phyloP scores from a whole-genome alignment of 139 green algal species.

The Chlorella vulgaris region DNA sequence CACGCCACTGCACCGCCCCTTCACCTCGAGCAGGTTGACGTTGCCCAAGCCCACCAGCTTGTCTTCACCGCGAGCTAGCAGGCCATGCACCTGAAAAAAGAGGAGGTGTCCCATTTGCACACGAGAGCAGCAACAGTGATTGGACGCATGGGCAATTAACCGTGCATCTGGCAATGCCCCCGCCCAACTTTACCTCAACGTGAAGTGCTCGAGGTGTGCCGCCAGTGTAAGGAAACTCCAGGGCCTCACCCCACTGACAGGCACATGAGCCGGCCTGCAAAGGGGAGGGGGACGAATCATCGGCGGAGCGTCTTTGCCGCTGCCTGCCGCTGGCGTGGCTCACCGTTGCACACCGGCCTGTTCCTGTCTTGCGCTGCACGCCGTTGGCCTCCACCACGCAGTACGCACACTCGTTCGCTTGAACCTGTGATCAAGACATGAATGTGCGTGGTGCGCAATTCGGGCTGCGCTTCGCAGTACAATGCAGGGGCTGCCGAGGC shows the following conservation, averaged over 20 bases:
- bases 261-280: neutral
- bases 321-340: neutral
- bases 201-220: slow-evolving; percentile 1
- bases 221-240: slow-evolving; percentile 13
- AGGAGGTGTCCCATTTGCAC: neutral
- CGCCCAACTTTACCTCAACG: neutral
- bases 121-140: neutral
- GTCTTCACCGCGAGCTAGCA: slow-evolving; percentile 1
- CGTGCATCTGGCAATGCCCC: no score
- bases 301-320: neutral
- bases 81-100: slow-evolving; percentile 11
- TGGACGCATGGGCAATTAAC: neutral
- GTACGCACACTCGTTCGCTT: no score
- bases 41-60: slow-evolving; percentile 11
- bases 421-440: no score
- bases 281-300: neutral
- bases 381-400: no score
- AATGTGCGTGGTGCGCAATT: no score
- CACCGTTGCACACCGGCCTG: no score
- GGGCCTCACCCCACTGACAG: slow-evolving; percentile 1
- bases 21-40: neutral
- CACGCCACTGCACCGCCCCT: neutral
- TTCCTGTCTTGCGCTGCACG: no score
- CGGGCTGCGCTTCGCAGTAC: no score
- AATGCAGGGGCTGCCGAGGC: no score